Evolutionary conservation across 2,329 filamentous ascomycete species (phyloP).

Genomic region (Colletotrichum salicis): DNA sequence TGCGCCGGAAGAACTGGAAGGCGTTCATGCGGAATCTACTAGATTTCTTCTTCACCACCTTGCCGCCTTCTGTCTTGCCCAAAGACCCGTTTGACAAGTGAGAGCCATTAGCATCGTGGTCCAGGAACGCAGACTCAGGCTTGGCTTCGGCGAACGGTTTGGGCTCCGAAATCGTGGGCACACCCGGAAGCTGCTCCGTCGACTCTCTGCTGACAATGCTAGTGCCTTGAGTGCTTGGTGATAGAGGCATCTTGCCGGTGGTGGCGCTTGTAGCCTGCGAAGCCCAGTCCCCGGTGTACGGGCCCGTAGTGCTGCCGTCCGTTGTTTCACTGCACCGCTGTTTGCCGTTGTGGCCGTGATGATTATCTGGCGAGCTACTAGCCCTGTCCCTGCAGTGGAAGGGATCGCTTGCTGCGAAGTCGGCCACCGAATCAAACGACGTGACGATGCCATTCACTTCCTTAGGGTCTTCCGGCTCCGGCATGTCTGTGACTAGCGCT

Average conservation of each 20-base stretch:
- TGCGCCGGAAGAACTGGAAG: slow-evolving; percentile 65
- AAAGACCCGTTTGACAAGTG: slow-evolving; percentile 53
- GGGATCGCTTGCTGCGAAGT: slow-evolving; percentile 61
- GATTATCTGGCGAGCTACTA: slow-evolving; percentile 47
- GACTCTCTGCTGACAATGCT: slow-evolving; percentile 73
- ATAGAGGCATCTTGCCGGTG: slow-evolving; percentile 71
- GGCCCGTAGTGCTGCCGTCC: slow-evolving; percentile 66
- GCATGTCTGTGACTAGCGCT: slow-evolving; percentile 45
- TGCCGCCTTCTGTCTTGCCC: slow-evolving; percentile 57
- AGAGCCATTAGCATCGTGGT: slow-evolving; percentile 34
- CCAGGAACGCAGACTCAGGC: slow-evolving; percentile 14
- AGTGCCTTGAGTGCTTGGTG: slow-evolving; percentile 73
- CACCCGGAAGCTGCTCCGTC: slow-evolving; percentile 59
- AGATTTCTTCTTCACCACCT: slow-evolving; percentile 68
- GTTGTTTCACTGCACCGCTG: slow-evolving; percentile 72
- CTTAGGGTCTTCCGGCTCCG: slow-evolving; percentile 49
- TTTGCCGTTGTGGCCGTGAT: slow-evolving; percentile 55
- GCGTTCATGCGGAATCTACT: slow-evolving; percentile 73
- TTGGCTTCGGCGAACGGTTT: slow-evolving; percentile 41
- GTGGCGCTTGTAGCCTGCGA: slow-evolving; percentile 72
- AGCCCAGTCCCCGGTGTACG: slow-evolving; percentile 68
- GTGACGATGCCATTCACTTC: slow-evolving; percentile 56
- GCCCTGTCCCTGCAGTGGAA: slow-evolving; percentile 51
- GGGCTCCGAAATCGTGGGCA: slow-evolving; percentile 54
- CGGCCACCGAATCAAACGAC: slow-evolving; percentile 58